Evolutionary conservation across 1,284 basidiomycete species (phyloP), one percentile per base, ranked within the genome.

Genomic region (Lentinus polychrous): DNA sequence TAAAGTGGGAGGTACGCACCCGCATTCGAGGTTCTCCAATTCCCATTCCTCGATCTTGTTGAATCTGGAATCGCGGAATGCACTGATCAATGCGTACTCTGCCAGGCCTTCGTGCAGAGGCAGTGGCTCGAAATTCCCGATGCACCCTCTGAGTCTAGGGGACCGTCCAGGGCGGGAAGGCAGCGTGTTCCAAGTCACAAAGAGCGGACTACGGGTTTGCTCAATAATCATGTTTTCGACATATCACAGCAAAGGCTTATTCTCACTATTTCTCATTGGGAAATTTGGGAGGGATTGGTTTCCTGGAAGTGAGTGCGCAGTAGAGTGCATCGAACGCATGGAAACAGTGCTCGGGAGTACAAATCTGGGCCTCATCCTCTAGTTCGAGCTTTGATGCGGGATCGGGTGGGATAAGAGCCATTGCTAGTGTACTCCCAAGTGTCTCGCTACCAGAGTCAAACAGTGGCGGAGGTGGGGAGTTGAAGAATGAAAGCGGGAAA

Each of bases 151-250:
- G 52, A 99, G 72, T 42, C 81, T 73, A 34, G 81, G 74, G 20
- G 78, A 67, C 51, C 77, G 75, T 38, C 79, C 78, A 20, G 78
- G 65, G 53, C 78, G 76, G 52, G 76, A 73, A 47, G 75, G 74
- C 52, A 71, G 78, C 46, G 72, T 88, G 69, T 93, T 94, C 94
- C 95, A 99, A 1, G 95, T 98, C 32, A 99, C 91, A 67, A 99
- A 99, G 49, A 99, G 74, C 6, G 94, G 93, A 66, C 93, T 94
- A 56, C 32, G 23, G 50, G 35, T 22, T 18, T 37, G 44, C 22
- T 46, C 35, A 34, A 11, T 20, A 35, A 33, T 4, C 37, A 38
- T 15, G 15, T 12, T 8, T 6, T 3, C 39, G 6, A 22, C 22
- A 36, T 8, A 33, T 4, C 31, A 20, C 4, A 4, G 14, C 40